A percentile compares a stretch with the other conserved stretches of the same genome.
phyloP scores from a whole-genome alignment of 192 early-diverging fungal genomes.

The Coemansia sp. region DNA sequence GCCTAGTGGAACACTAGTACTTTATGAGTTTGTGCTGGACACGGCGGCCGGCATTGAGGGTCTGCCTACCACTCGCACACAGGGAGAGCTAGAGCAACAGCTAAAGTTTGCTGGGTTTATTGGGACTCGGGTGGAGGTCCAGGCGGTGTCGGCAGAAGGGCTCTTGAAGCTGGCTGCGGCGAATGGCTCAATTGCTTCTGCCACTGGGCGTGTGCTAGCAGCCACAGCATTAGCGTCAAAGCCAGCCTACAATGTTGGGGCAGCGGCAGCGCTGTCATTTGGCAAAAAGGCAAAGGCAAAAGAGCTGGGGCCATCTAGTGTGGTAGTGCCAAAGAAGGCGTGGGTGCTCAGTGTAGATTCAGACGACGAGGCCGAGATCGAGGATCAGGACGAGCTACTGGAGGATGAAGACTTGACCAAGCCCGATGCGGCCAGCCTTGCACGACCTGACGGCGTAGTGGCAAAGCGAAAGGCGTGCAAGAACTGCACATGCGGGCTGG shows the following conservation, averaged over 20 bases:
- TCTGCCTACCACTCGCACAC: slow-evolving; percentile 58
- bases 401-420: slow-evolving; percentile 79
- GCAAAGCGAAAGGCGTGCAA: slow-evolving; percentile 93
- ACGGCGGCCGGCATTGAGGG: slow-evolving; percentile 37
- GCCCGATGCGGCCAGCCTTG: slow-evolving; percentile 61
- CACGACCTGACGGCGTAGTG: slow-evolving; percentile 71
- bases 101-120: slow-evolving; percentile 86
- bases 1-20: slow-evolving; percentile 64
- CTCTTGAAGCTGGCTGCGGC: slow-evolving; percentile 44
- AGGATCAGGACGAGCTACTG: slow-evolving; percentile 83
- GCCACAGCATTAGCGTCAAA: slow-evolving; percentile 60
- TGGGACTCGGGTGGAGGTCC: slow-evolving; percentile 51
- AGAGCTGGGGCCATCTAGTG: slow-evolving; percentile 27
- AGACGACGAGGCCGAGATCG: slow-evolving; percentile 77
- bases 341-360: slow-evolving; percentile 77
- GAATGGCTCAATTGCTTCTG: slow-evolving; percentile 47
- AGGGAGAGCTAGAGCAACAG: slow-evolving; percentile 61
- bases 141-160: slow-evolving; percentile 48
- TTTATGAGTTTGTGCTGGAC: slow-evolving; percentile 69
- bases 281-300: slow-evolving; percentile 63
- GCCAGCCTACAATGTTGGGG: slow-evolving; percentile 85
- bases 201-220: slow-evolving; percentile 39
- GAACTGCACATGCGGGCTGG: slow-evolving; percentile 93
- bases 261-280: slow-evolving; percentile 77
- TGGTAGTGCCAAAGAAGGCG: slow-evolving; percentile 49